phyloP scores from a whole-genome alignment of 176 grass and related monocot genomes.

The Ensete ventricosum region DNA sequence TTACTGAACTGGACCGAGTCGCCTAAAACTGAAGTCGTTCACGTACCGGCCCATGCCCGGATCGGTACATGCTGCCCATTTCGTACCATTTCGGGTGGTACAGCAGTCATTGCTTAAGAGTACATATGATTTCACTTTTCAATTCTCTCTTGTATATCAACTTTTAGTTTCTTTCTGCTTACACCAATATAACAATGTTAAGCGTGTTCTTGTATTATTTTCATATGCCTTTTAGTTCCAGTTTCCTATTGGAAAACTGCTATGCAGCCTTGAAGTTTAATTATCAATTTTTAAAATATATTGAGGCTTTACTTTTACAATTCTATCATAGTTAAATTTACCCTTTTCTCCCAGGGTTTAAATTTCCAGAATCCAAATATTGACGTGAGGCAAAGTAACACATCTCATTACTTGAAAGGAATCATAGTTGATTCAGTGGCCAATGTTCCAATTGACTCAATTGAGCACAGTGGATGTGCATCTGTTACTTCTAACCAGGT shows the following conservation, averaged over 20 bases:
- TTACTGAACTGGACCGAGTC: too few species aligned
- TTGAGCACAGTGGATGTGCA: slow-evolving; percentile 25
- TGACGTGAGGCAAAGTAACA: slow-evolving; percentile 27
- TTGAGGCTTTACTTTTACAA: not conserved
- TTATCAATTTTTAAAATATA: not conserved
- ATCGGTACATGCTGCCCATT: too few species aligned
- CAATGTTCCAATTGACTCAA: slow-evolving; percentile 31
- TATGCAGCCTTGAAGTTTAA: not conserved
- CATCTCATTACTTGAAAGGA: slow-evolving; percentile 33
- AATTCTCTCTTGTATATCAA: not conserved
- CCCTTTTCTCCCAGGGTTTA: slow-evolving; percentile 32
- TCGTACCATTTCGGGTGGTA: too few species aligned
- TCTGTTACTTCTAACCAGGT: not conserved
- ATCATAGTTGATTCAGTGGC: slow-evolving; percentile 34
- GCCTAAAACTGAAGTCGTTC: too few species aligned
- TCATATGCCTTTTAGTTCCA: not conserved
- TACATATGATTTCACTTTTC: not conserved
- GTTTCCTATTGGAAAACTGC: not conserved
- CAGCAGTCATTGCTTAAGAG: not conserved
- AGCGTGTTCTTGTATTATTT: not conserved
- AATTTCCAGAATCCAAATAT: slow-evolving; percentile 19
- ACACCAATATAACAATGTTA: not conserved
- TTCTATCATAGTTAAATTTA: not conserved
- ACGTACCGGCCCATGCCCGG: too few species aligned
- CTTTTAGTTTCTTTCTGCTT: not conserved